A percentile compares a stretch with the other conserved stretches of the same genome.
phyloP scores from a whole-genome alignment of 2,329 filamentous ascomycete species.

The Arthrinium phaeospermum region DNA sequence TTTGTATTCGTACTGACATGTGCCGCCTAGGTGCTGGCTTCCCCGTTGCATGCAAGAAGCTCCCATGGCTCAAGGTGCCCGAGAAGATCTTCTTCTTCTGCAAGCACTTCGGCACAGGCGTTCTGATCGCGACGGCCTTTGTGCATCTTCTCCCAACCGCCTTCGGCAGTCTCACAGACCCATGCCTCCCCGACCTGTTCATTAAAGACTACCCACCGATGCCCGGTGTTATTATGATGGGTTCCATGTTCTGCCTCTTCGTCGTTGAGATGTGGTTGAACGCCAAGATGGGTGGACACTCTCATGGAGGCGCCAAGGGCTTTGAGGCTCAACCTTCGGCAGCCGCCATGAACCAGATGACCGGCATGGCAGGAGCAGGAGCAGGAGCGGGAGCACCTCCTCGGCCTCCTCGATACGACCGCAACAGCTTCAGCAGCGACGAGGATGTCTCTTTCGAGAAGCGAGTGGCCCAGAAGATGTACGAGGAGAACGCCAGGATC shows the following conservation, averaged over 20 bases:
- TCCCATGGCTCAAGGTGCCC: conserved; percentile 63
- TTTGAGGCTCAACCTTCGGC: conserved; percentile 33
- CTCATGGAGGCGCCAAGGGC: conserved; percentile 62
- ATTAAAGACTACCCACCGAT: conserved; percentile 64
- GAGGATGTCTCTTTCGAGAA: conserved; percentile 48
- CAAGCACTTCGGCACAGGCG: conserved; percentile 73
- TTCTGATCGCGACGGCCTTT: conserved; percentile 75
- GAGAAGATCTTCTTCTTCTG: conserved; percentile 64
- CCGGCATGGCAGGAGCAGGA: conserved; percentile 20
- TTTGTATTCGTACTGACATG: conserved; percentile 23
- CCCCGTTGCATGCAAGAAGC: conserved; percentile 59
- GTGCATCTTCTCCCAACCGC: conserved; percentile 71
- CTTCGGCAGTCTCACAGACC: conserved; percentile 57
- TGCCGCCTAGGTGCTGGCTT: conserved; percentile 51
- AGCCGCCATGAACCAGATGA: conserved; percentile 23
- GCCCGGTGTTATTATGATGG: conserved; percentile 71
- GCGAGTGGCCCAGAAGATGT: conserved; percentile 46
- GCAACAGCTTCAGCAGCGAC: conserved; percentile 42
- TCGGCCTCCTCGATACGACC: conserved; percentile 39
- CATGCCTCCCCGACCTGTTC: conserved; percentile 65
- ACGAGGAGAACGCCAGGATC: conserved; percentile 41
- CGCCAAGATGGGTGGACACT: conserved; percentile 62
- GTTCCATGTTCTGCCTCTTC: conserved; percentile 65
- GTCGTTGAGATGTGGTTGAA: conserved; percentile 68
- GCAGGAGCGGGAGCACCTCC: conserved; percentile 29